Conservation (phyloP, 805 yeast species). For the Cyberlindnera subsufficiens region DNA sequence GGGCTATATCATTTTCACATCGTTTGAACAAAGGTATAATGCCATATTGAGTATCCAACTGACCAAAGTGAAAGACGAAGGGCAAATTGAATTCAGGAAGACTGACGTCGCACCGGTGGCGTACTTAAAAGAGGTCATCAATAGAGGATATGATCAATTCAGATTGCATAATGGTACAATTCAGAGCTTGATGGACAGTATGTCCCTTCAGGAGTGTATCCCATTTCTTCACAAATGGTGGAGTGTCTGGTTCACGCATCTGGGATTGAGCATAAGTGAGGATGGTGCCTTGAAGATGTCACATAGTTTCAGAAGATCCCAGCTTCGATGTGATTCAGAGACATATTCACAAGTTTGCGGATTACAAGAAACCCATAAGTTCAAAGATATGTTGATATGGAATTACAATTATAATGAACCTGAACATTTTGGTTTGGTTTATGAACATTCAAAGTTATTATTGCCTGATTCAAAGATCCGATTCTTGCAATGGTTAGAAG, state of each 20-base stretch:
- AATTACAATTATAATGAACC: slow-evolving; percentile 1
- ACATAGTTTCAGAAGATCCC: slow-evolving; percentile 19
- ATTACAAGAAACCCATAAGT: slow-evolving; percentile 2
- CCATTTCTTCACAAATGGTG: slow-evolving; percentile 29
- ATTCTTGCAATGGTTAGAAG: slow-evolving; percentile 19
- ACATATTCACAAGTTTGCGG: slow-evolving; percentile 5
- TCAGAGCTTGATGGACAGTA: slow-evolving; percentile 9
- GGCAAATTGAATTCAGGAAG: slow-evolving; percentile 4
- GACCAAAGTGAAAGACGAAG: slow-evolving; percentile 16
- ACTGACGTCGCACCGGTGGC: slow-evolving; percentile 21
- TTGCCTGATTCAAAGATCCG: slow-evolving; percentile 5
- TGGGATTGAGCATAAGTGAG: slow-evolving; percentile 23
- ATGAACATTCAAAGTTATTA: slow-evolving; percentile 11
- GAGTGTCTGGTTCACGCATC: slow-evolving; percentile 28
- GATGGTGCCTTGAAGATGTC: slow-evolving; percentile 30
- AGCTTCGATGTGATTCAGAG: slow-evolving; percentile 10
- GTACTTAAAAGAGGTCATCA: slow-evolving; percentile 21
- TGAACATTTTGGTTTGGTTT: slow-evolving; percentile 18
- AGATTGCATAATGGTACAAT: slow-evolving; percentile 22
- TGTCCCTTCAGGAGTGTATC: slow-evolving; percentile 15
- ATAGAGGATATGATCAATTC: slow-evolving; percentile 22
- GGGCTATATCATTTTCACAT: slow-evolving; percentile 21
- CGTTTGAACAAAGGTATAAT: slow-evolving; percentile 25
- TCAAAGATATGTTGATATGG: slow-evolving; percentile 19
- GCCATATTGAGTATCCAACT: slow-evolving; percentile 20